Percentiles rank a stretch among this genome's conserved stretches.
Conservation (phyloP, 2,329 filamentous ascomycete species). For the Aaosphaeria pasadenensis region DNA sequence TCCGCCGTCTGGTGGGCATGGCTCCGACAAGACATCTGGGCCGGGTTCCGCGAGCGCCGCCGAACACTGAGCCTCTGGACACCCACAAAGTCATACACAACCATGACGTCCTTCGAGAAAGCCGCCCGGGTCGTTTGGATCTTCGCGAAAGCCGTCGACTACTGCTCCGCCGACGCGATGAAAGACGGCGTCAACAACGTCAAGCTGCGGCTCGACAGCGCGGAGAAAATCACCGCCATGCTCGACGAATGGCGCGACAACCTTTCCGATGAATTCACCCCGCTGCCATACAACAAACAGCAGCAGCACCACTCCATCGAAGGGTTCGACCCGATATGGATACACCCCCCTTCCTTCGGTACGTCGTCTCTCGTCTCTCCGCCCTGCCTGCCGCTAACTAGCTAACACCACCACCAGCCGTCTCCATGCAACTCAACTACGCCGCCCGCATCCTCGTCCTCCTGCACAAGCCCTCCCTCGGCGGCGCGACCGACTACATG, state of each 20-base stretch:
- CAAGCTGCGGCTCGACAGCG: neutral
- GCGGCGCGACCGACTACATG: constrained; percentile 45
- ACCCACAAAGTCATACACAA: constrained; percentile 44
- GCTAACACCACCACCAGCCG: constrained; percentile 10
- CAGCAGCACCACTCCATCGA: neutral
- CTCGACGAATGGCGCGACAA: neutral
- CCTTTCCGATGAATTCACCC: neutral
- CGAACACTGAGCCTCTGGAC: constrained; percentile 55
- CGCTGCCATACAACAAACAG: neutral
- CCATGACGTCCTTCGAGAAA: constrained; percentile 49
- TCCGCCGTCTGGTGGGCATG: constrained; percentile 62
- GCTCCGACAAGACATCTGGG: constrained; percentile 61
- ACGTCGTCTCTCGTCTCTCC: constrained; percentile 6
- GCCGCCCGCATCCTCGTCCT: constrained; percentile 50
- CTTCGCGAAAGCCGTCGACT: constrained; percentile 54
- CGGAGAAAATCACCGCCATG: neutral
- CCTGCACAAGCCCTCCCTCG: constrained; percentile 46
- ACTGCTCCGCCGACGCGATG: neutral
- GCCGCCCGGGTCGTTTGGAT: constrained; percentile 51
- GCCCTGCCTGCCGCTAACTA: constrained; percentile 30
- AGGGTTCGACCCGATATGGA: constrained; percentile 50
- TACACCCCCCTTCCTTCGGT: constrained; percentile 44
- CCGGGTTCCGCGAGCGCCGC: constrained; percentile 55
- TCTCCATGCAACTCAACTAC: constrained; percentile 48
- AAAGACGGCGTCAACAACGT: neutral